Conservation (phyloP, 2,329 filamentous ascomycete species). For the Teratosphaeria epicoccoides region DNA sequence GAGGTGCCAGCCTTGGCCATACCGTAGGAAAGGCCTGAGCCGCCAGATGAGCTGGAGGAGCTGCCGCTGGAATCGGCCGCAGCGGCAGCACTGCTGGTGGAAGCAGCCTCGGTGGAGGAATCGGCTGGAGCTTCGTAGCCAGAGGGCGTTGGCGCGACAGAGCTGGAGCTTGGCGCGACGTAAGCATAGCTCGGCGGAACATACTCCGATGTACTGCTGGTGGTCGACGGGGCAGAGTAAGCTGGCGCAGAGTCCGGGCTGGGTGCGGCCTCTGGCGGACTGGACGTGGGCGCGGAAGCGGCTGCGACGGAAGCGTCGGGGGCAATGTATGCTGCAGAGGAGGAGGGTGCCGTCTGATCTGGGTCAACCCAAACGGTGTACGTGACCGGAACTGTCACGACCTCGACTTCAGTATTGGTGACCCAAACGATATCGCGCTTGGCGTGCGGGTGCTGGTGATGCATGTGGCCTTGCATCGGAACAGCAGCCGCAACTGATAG, state of each 20-base stretch:
- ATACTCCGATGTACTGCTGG: conserved; percentile 14
- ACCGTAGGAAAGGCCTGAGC: conserved; percentile 11
- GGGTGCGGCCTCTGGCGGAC: background rate
- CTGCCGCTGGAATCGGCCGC: conserved; percentile 9
- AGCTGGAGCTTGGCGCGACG: conserved; percentile 10
- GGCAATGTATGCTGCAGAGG: conserved; percentile 4
- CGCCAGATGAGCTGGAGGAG: conserved; percentile 11
- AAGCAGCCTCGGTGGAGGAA: conserved; percentile 9
- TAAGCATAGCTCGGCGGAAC: conserved; percentile 18
- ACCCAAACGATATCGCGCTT: conserved; percentile 40
- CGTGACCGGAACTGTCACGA: conserved; percentile 40
- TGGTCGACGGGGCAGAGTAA: conserved; percentile 15
- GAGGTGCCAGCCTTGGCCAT: conserved; percentile 25
- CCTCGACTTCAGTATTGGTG: conserved; percentile 38
- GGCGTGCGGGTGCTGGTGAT: conserved; percentile 1
- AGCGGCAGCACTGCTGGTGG: conserved; percentile 6
- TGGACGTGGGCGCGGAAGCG: conserved; percentile 10
- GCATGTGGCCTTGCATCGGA: conserved; percentile 12
- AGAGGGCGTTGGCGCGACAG: conserved; percentile 15
- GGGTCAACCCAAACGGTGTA: conserved; percentile 39
- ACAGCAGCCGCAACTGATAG: conserved; percentile 21
- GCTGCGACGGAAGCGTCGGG: conserved; percentile 6
- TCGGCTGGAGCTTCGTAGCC: conserved; percentile 9
- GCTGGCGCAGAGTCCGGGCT: background rate
- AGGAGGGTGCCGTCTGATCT: conserved; percentile 18